Conservation (phyloP, 371 early-diverging fungal genomes). For the Syncephalastrum racemosum region DNA sequence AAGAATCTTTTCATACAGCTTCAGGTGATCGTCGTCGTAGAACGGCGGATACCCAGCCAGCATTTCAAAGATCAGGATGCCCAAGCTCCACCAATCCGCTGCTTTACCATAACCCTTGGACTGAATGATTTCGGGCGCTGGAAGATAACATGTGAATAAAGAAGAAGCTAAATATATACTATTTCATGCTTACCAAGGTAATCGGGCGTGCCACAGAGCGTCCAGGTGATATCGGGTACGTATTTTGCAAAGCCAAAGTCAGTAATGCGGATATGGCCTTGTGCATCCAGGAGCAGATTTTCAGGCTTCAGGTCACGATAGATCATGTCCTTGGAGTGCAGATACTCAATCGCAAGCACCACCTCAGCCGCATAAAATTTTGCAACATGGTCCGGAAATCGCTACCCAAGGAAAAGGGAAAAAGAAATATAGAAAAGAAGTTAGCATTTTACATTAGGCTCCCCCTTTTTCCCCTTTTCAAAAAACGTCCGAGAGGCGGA, state of each 20-base stretch:
- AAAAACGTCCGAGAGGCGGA: no score
- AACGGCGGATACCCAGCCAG: slow-evolving; percentile 82
- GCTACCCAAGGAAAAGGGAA: no score
- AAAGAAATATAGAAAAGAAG: no score
- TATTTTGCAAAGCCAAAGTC: slow-evolving; percentile 99
- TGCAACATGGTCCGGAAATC: slow-evolving; percentile 89
- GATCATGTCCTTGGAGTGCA: slow-evolving; percentile 86
- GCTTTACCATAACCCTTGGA: slow-evolving; percentile 93
- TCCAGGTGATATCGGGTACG: slow-evolving; percentile 92
- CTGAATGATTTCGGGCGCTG: slow-evolving; percentile 81
- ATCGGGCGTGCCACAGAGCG: slow-evolving; percentile 98
- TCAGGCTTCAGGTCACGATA: slow-evolving; percentile 95
- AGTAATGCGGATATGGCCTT: slow-evolving; percentile 96
- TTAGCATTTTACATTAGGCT: no score
- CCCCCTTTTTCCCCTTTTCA: no score
- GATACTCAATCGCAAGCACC: slow-evolving; percentile 77
- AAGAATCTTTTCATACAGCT: slow-evolving; percentile 94
- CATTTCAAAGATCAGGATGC: slow-evolving; percentile 79
- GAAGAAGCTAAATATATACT: no score
- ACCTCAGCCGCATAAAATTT: slow-evolving; percentile 80
- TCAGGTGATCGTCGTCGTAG: slow-evolving; percentile 95
- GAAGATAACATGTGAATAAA: background rate
- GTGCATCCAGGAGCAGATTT: slow-evolving; percentile 81
- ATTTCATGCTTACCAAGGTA: slow-evolving; percentile 58
- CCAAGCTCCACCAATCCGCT: slow-evolving; percentile 97